Evolutionary conservation across 2,329 filamentous ascomycete species (phyloP), one percentile per base, ranked within the genome.

Genomic region (Aspergillus chevalieri): DNA sequence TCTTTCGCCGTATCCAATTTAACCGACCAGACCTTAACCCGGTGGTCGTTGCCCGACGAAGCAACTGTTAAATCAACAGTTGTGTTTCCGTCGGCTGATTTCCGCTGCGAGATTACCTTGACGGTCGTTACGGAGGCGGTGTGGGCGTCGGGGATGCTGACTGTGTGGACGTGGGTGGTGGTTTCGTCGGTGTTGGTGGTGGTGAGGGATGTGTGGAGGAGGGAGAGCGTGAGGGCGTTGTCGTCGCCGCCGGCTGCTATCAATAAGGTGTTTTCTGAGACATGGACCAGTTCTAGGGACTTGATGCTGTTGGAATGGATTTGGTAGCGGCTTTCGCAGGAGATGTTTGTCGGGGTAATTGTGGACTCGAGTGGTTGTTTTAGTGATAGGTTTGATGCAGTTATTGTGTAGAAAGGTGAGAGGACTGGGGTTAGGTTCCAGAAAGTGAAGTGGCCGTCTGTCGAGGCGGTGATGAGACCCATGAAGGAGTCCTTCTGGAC

Each of bases 221-320:
- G 63, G 0, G 78, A 79, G 9, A 88, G 61, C 0, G 80, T 84
- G 0, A 97, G 67, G 3, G 86, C 85, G 53, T 93, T 93, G 67
- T 97, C 93, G 60, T 98, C 93, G 19, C 93, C 90, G 22, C 88
- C 89, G 0, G 89, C 90, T 4, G 88, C 66, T 15, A 95, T 63
- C 1, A 87, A 56, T 56, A 72, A 57, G 46, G 68, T 56, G n/a
- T 57, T 59, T 26, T 63, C 54, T 15, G 61, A 57, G 12, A 74
- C 46, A 24, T 59, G 43, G 1, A 65, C 51, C 4, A 69, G 47
- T 3, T 71, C 63, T 50, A 79, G 64, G 0, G 67, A 61, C 65
- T 95, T 94, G 64, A 96, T 81, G 46, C 85, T 83, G 66, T 81
- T 95, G 59, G 95, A 89, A 62, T 97, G 93, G 21, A 92, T 66